These are phyloP conservation scores for Saccharomycopsis fodiens DNA, from an alignment of 805 yeast genomes.

Conservation along the genomic window DNA sequence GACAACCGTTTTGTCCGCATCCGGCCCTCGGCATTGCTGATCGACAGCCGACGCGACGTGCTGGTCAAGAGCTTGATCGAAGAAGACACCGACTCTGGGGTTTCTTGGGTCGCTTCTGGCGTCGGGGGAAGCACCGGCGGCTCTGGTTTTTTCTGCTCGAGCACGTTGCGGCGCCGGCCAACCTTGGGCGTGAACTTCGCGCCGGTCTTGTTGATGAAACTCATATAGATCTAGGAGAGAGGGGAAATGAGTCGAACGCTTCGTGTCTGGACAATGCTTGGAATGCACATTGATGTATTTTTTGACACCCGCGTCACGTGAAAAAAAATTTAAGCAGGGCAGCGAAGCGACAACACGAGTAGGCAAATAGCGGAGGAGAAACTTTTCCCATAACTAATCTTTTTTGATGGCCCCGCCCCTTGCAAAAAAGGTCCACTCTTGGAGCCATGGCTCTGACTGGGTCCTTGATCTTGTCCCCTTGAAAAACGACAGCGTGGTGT, in stretches of 20 bases:
- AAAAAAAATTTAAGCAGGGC: too few relatives aligned
- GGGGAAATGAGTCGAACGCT: too few relatives aligned
- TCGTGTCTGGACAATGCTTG: too few relatives aligned
- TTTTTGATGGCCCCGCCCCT: not conserved
- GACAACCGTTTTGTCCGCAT: constrained; percentile 4
- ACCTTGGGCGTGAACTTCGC: constrained; percentile 19
- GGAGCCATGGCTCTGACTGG: constrained; percentile 34
- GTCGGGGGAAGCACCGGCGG: not conserved
- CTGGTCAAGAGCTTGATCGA: constrained; percentile 1
- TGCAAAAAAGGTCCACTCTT: not conserved
- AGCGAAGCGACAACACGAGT: not conserved
- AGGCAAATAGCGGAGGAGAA: not conserved
- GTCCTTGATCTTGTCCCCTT: constrained; percentile 34
- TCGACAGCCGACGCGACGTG: constrained; percentile 2
- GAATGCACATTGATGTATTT: too few relatives aligned
- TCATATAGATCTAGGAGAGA: too few relatives aligned
- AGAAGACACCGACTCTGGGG: not conserved
- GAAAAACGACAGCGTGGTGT: constrained; percentile 29
- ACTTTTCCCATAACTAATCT: not conserved
- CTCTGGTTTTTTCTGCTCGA: not conserved
- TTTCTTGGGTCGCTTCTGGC: not conserved
- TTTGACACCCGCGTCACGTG: too few relatives aligned
- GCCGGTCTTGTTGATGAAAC: constrained; percentile 18
- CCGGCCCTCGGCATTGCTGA: not conserved
- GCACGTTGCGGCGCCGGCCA: not conserved